These are phyloP conservation scores for Penicillium brasilianum DNA, from an alignment of 2,329 filamentous ascomycete genomes.

Conservation along the genomic window DNA sequence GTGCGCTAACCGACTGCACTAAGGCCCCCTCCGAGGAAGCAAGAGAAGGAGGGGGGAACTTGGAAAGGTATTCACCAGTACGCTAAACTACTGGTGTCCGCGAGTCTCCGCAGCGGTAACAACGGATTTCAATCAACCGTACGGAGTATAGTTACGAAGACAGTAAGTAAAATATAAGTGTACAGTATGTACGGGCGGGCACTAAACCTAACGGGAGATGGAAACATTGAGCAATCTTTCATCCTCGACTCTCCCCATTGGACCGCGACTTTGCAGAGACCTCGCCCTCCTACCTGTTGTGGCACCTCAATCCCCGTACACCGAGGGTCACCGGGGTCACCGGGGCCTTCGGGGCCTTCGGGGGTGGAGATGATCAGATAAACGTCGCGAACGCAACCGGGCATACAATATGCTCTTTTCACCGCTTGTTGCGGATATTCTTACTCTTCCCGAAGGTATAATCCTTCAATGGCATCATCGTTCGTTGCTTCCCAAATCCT, in stretches of 20 bases:
- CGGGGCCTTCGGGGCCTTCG: background rate
- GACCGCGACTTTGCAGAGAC: constrained; percentile 10
- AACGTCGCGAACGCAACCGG: constrained; percentile 20
- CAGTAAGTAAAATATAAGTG: constrained; percentile 1
- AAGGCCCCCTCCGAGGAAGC: background rate
- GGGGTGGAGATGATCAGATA: constrained; percentile 28
- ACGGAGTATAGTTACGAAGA: background rate
- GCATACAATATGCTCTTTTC: constrained; percentile 15
- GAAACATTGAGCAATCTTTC: background rate
- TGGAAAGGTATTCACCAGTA: background rate
- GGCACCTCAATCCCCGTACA: constrained; percentile 13
- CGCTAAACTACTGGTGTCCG: constrained; percentile 7
- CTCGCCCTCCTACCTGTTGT: constrained; percentile 17
- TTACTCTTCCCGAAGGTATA: constrained; percentile 16
- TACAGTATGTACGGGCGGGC: background rate
- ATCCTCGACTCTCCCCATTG: constrained; percentile 10
- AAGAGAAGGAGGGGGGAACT: background rate
- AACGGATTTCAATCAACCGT: background rate
- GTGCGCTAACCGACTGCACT: background rate
- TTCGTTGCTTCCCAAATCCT: constrained; percentile 3
- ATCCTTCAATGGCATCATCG: constrained; percentile 9
- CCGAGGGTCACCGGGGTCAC: constrained; percentile 8
- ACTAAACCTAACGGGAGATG: background rate
- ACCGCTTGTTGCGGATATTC: constrained; percentile 27
- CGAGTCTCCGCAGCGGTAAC: constrained; percentile 21